Evolutionary conservation across 192 early-diverging fungal genomes (phyloP), one percentile per base, ranked within the genome.

Genomic region (Pilaira anomala): DNA sequence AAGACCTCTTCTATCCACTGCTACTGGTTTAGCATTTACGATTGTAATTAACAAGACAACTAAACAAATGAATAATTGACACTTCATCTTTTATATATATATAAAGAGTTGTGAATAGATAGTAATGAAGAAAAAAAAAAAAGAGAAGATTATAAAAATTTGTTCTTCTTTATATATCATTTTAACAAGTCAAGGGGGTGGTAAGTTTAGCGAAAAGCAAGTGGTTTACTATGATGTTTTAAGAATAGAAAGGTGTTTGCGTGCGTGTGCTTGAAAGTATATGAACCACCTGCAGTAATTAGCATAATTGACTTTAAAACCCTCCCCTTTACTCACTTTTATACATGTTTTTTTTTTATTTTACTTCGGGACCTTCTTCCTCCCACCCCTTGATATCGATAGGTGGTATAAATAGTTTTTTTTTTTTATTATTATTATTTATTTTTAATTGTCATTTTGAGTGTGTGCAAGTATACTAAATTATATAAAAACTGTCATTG

Each of bases 201-300:
- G 44, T 46, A 18, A 18, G 44, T 36, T 36, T 14, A 19, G 44
- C 4, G 12, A 3, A 46, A 46, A 13, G 44, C 16, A 46, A n/a
- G 44, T 16, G 44, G 44, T 18, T 18, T 14, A 19, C 44, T 18
- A 46, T 46, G 44, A 40, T 18, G 18, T 19, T 18, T 14, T 46
- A 18, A 46, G 44, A 46, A 14, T 18, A 46, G 16, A 45, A 46
- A 19, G 39, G n/a, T n/a, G n/a, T n/a, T n/a, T n/a, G 7, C 12
- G 12, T 46, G 44, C 18, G 16, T 46, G 44, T 46, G 18, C 9
- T 46, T 5, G 18, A 16, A 8, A 18, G 13, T 40, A 13, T 57
- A 36, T 40, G 56, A 58, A 39, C 44, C 55, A 58, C 56, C 56
- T 58, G 56, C 56, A 58, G 56, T 42, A 58, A 58, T 40, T 58